phyloP scores from a whole-genome alignment of 2,329 filamentous ascomycete genomes.

The Tolypocladium album region DNA sequence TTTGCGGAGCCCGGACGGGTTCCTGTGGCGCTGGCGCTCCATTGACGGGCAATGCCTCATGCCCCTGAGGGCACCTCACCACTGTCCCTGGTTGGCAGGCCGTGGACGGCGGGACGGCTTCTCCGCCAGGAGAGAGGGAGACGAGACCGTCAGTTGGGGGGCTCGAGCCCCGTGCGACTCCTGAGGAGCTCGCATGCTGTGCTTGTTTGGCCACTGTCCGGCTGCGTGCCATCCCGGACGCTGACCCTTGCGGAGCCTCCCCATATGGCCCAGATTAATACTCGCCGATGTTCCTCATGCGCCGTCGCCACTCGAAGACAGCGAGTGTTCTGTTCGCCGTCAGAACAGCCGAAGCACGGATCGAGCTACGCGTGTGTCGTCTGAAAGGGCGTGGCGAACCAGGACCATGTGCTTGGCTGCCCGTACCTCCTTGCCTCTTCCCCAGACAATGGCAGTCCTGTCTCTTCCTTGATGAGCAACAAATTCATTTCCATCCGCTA shows the following conservation, averaged over 20 bases:
- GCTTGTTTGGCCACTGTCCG: neutral
- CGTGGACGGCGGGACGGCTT: neutral
- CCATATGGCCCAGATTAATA: neutral
- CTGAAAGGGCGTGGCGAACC: neutral
- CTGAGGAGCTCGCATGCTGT: neutral
- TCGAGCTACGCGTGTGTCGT: neutral
- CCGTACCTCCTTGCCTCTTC: neutral
- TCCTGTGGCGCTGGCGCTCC: neutral
- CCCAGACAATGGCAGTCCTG: neutral
- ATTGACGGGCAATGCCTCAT: neutral
- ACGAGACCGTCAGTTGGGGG: neutral
- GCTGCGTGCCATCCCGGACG: neutral
- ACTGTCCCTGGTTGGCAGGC: neutral
- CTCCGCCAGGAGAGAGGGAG: neutral
- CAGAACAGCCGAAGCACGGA: neutral
- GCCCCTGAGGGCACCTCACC: neutral
- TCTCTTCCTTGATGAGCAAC: neutral
- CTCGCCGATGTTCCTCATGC: neutral
- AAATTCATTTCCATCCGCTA: neutral
- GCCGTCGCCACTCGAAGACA: neutral
- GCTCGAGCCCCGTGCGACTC: neutral
- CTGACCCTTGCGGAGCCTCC: neutral
- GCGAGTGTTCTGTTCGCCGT: neutral
- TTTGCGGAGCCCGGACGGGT: neutral
- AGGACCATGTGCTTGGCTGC: neutral